Evolutionary conservation across 2,329 filamentous ascomycete genomes (phyloP).

Genomic region (Stachybotrys echinatus): DNA sequence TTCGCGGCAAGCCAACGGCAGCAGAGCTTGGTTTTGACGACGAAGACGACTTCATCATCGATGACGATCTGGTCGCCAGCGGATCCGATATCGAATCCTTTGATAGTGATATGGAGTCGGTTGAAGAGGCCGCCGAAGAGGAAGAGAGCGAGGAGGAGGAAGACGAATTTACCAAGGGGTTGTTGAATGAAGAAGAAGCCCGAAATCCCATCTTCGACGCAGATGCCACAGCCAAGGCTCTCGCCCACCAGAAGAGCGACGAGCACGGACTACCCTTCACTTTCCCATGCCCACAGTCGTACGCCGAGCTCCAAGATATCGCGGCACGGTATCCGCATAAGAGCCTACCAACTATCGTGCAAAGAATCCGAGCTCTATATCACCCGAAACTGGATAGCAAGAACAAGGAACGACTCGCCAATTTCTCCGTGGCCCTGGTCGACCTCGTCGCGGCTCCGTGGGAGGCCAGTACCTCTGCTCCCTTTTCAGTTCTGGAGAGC

Average conservation of each 20-base stretch:
- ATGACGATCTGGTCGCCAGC: slow-evolving; percentile 81
- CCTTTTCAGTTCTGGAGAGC: slow-evolving; percentile 68
- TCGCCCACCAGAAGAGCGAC: slow-evolving; percentile 31
- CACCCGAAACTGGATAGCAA: slow-evolving; percentile 79
- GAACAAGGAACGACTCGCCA: slow-evolving; percentile 77
- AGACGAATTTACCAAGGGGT: slow-evolving; percentile 67
- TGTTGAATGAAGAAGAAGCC: slow-evolving; percentile 55
- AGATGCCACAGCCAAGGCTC: slow-evolving; percentile 34
- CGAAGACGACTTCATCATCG: slow-evolving; percentile 89
- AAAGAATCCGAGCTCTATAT: slow-evolving; percentile 86
- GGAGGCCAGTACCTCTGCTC: slow-evolving; percentile 36
- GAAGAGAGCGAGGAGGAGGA: slow-evolving; percentile 42
- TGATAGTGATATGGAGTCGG: slow-evolving; percentile 48
- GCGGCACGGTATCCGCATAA: slow-evolving; percentile 55
- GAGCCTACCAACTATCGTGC: slow-evolving; percentile 72
- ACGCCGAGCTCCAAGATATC: slow-evolving; percentile 67
- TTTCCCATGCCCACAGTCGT: slow-evolving; percentile 76
- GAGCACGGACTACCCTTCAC: slow-evolving; percentile 69
- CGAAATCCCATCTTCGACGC: slow-evolving; percentile 46
- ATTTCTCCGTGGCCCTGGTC: slow-evolving; percentile 62
- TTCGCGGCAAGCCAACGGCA: slow-evolving; percentile 50
- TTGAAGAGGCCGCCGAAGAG: slow-evolving; percentile 38
- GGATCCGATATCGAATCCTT: slow-evolving; percentile 63
- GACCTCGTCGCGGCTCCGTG: slow-evolving; percentile 53
- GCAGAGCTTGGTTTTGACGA: slow-evolving; percentile 74